Percentiles rank a stretch among this genome's conserved stretches.
phyloP scores from a whole-genome alignment of 1,139 yeast genomes.

The Yamadazyma atmosphaerica region DNA sequence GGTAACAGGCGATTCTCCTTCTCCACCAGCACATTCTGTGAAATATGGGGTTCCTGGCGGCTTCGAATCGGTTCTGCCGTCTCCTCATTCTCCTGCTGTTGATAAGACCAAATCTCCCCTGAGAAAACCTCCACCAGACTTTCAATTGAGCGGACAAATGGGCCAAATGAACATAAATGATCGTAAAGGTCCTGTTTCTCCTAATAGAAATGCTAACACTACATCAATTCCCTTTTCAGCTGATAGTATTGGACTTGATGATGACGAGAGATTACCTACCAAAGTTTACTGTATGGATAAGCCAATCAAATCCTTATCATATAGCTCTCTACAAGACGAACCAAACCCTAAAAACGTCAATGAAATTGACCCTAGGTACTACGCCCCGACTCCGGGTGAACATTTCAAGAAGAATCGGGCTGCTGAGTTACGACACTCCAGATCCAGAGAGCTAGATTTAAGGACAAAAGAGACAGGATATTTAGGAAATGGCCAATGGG shows the following conservation, averaged over 20 bases:
- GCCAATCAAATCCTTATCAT: conserved; percentile 32
- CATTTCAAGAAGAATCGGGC: conserved; percentile 22
- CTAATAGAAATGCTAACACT: conserved; percentile 14
- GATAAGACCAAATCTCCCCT: conserved; percentile 8
- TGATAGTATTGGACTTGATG: conserved; percentile 41
- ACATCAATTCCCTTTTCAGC: conserved; percentile 47
- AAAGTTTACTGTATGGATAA: conserved; percentile 37
- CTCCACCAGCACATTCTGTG: neutral
- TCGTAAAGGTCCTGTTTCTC: too few relatives aligned
- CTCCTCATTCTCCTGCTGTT: too few relatives aligned
- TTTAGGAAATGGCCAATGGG: conserved; percentile 41
- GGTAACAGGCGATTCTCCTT: neutral
- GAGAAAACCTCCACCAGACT: conserved; percentile 24
- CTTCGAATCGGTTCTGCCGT: too few relatives aligned
- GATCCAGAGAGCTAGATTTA: conserved; percentile 25
- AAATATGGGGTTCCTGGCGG: too few relatives aligned
- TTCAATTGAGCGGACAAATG: conserved; percentile 3
- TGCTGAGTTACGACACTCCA: conserved; percentile 11
- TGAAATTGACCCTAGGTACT: conserved; percentile 45
- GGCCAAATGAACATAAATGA: neutral
- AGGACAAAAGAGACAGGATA: conserved; percentile 33
- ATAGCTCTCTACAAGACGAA: conserved; percentile 19
- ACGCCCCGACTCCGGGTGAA: conserved; percentile 50
- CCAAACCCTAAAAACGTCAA: conserved; percentile 25
- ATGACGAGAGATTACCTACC: conserved; percentile 27